Evolutionary conservation across 129 eudicot genomes (phyloP).

Genomic region (Flaveria sonorensis): DNA sequence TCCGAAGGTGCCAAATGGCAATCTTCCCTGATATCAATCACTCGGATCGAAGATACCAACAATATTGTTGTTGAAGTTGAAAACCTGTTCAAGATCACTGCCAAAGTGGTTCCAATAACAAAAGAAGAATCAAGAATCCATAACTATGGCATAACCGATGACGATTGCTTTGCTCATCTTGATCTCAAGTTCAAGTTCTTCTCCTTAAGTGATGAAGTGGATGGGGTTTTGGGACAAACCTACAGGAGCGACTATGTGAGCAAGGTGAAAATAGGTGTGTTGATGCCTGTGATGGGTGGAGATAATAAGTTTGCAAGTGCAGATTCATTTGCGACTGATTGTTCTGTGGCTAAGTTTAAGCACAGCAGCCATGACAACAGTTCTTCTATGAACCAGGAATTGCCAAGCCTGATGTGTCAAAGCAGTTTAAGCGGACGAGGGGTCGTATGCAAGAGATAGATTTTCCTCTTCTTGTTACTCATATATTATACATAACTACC

Average conservation of each 20-base stretch:
- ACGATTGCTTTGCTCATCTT: conserved; percentile 83
- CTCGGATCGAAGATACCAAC: conserved; percentile 49
- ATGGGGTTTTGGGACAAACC: conserved; percentile 69
- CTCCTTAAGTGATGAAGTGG: conserved; percentile 50
- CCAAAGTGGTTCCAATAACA: conserved; percentile 68
- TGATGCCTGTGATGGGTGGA: conserved; percentile 83
- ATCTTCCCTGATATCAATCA: conserved; percentile 39
- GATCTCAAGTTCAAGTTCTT: conserved; percentile 72
- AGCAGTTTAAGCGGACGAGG: conserved; percentile 60
- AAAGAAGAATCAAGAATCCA: conserved; percentile 57
- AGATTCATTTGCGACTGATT: conserved; percentile 50
- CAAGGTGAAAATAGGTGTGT: conserved; percentile 55
- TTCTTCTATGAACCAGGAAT: conserved; percentile 29
- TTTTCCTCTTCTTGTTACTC: conserved; percentile 15
- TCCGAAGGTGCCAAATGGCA: conserved; percentile 54
- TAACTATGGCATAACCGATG: conserved; percentile 54
- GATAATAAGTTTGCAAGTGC: conserved; percentile 47
- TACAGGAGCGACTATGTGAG: conserved; percentile 62
- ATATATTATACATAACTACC: neutral
- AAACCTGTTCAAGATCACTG: conserved; percentile 51
- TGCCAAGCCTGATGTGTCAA: conserved; percentile 59
- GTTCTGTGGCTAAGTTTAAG: conserved; percentile 51
- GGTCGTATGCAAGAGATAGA: conserved; percentile 70
- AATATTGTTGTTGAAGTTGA: conserved; percentile 48
- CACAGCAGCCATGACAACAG: conserved; percentile 1